These are phyloP conservation scores for Ceratobasidium sp. DNA, from an alignment of 1,284 basidiomycete genomes.

Conservation along the genomic window DNA sequence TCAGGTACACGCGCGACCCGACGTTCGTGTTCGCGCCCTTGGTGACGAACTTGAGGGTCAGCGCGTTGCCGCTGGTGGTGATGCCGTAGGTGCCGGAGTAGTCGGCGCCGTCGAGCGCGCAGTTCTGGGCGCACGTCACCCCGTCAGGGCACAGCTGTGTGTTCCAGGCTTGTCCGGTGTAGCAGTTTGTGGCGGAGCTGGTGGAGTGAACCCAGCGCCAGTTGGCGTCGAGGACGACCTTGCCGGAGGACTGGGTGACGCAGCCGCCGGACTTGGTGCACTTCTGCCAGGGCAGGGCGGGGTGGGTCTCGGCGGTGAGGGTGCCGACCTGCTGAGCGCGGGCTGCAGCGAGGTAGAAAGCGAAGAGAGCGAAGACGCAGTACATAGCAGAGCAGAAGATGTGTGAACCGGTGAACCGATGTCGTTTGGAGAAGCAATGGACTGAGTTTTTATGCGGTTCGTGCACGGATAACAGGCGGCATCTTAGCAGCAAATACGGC, in stretches of 20 bases:
- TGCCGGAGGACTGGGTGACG: constrained; percentile 15
- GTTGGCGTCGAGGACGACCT: constrained; percentile 32
- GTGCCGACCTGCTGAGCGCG: constrained; percentile 4
- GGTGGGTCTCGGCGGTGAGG: background rate
- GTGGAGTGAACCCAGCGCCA: constrained; percentile 36
- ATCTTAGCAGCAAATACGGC: background rate
- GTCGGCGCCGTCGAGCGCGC: constrained; percentile 68
- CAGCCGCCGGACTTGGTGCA: background rate
- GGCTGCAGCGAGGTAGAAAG: background rate
- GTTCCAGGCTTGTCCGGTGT: constrained; percentile 56
- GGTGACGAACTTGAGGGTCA: background rate
- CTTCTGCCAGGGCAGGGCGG: background rate
- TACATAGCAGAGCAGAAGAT: background rate
- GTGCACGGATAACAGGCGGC: background rate
- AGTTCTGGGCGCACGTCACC: constrained; percentile 60
- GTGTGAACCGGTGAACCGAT: background rate
- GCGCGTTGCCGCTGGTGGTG: constrained; percentile 57
- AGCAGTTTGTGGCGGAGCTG: constrained; percentile 60
- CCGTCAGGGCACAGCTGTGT: constrained; percentile 59
- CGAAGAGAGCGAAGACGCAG: background rate
- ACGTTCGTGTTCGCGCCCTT: too few relatives aligned
- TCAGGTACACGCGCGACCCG: too few relatives aligned
- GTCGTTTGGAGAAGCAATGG: background rate
- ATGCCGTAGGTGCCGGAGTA: constrained; percentile 53
- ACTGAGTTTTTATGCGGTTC: background rate